phyloP scores from a whole-genome alignment of 106 monocot genomes.

The Iris macrosiphon region DNA sequence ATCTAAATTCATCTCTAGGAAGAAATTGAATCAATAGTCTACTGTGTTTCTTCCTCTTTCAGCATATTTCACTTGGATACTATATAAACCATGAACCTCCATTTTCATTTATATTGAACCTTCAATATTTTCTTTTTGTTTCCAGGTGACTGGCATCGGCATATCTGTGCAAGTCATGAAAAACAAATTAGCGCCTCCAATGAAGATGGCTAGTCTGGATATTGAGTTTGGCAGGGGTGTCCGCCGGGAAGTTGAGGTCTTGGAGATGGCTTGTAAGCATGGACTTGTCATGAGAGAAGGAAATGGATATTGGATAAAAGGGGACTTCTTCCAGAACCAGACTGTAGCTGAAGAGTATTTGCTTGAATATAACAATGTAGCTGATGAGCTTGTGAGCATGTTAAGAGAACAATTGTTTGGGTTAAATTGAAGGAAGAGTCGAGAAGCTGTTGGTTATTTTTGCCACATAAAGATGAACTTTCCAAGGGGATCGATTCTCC shows the following conservation, averaged over 20 bases:
- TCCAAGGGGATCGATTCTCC: too few species aligned
- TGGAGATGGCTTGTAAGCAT: slow-evolving; percentile 59
- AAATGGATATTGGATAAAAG: slow-evolving; percentile 57
- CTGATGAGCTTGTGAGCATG: slow-evolving; percentile 28
- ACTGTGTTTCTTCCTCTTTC: too few species aligned
- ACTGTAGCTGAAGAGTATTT: slow-evolving; percentile 43
- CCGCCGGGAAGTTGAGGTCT: slow-evolving; percentile 49
- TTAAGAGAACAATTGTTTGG: slow-evolving; percentile 48
- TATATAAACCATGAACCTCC: too few species aligned
- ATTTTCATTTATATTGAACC: not conserved
- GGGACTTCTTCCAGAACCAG: slow-evolving; percentile 26
- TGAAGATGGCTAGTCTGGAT: slow-evolving; percentile 52
- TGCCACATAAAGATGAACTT: too few species aligned
- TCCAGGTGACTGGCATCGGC: slow-evolving; percentile 58
- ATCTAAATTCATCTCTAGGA: too few species aligned
- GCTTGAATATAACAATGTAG: slow-evolving; percentile 22
- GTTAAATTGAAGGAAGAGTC: too few species aligned
- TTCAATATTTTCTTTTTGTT: not conserved
- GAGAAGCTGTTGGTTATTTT: too few species aligned
- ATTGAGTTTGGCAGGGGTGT: slow-evolving; percentile 74
- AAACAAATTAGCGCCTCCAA: slow-evolving; percentile 69
- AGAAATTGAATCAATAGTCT: too few species aligned
- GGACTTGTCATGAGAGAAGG: slow-evolving; percentile 47
- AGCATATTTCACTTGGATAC: too few species aligned
- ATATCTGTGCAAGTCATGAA: slow-evolving; percentile 70